These are phyloP conservation scores for Penicillium sp. DNA, from an alignment of 2,329 filamentous ascomycete species.

Conservation along the genomic window DNA sequence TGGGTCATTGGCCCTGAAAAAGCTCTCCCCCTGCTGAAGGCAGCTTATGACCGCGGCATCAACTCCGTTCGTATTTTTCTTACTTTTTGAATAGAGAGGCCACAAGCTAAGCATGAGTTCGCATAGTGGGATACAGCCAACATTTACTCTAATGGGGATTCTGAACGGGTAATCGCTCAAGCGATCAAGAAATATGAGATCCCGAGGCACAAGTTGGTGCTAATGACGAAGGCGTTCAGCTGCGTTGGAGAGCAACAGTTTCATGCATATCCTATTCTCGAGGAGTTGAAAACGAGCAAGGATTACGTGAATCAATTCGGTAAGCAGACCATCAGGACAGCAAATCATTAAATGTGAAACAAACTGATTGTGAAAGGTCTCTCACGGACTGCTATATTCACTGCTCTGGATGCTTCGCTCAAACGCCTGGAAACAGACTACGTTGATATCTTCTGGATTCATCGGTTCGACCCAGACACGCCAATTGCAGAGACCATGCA, in stretches of 20 bases:
- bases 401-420: conserved; percentile 58
- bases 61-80: conserved; percentile 13
- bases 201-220: conserved; percentile 56
- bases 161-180: conserved; percentile 54
- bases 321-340: background rate
- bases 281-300: background rate
- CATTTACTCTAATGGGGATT: conserved; percentile 56
- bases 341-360: conserved; percentile 18
- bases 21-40: conserved; percentile 27
- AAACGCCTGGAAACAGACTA: conserved; percentile 47
- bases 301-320: background rate
- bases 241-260: conserved; percentile 1
- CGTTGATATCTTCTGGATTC: conserved; percentile 55
- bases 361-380: conserved; percentile 43
- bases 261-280: background rate
- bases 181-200: conserved; percentile 60
- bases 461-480: conserved; percentile 47
- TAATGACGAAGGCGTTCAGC: conserved; percentile 56
- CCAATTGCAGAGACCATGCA: conserved; percentile 53
- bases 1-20: conserved; percentile 27
- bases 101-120: background rate
- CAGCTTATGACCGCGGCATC: conserved; percentile 27
- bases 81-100: background rate
- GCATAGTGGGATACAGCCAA: conserved; percentile 35
- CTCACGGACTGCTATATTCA: conserved; percentile 60